Percentiles rank a stretch among this genome's conserved stretches.
Conservation (phyloP, 352 stramenopile genomes). For the Phytophthora litchii region DNA sequence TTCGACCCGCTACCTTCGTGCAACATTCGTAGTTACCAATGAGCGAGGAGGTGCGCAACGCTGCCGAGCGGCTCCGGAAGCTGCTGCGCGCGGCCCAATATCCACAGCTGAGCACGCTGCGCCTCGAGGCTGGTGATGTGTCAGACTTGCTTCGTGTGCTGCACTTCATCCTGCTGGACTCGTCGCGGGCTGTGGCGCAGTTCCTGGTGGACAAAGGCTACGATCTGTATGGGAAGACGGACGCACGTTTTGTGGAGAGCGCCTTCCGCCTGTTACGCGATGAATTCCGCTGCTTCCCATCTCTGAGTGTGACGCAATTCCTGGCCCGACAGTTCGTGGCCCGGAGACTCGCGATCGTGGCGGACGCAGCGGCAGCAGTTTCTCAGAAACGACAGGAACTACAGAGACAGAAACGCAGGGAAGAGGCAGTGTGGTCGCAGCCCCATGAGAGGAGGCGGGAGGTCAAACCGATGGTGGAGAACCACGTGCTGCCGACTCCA, state of each 20-base stretch:
- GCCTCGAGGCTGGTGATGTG: constrained; percentile 42
- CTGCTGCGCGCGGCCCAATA: constrained; percentile 60
- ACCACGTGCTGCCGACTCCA: constrained; percentile 42
- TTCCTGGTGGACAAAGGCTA: constrained; percentile 66
- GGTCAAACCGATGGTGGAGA: constrained; percentile 41
- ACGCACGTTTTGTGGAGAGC: constrained; percentile 77
- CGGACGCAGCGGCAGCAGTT: constrained; percentile 54
- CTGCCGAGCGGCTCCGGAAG: constrained; percentile 59
- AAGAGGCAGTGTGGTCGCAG: constrained; percentile 64
- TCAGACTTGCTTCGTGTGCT: constrained; percentile 68
- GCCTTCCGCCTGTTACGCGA: constrained; percentile 74
- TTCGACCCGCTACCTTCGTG: no score
- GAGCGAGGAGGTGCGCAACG: constrained; percentile 49
- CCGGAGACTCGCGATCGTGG: constrained; percentile 60
- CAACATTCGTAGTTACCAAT: background rate
- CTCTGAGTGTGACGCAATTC: constrained; percentile 68
- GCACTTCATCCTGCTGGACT: constrained; percentile 77
- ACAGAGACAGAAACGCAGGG: constrained; percentile 40
- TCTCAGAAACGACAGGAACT: constrained; percentile 57
- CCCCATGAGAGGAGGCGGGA: constrained; percentile 27
- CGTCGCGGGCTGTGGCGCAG: constrained; percentile 64
- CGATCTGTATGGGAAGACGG: constrained; percentile 80
- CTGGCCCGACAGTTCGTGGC: constrained; percentile 66
- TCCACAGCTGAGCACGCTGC: constrained; percentile 44
- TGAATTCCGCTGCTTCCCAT: constrained; percentile 75